Evolutionary conservation across 2,329 filamentous ascomycete species (phyloP).

Genomic region (Cladosporium cucumerinum): DNA sequence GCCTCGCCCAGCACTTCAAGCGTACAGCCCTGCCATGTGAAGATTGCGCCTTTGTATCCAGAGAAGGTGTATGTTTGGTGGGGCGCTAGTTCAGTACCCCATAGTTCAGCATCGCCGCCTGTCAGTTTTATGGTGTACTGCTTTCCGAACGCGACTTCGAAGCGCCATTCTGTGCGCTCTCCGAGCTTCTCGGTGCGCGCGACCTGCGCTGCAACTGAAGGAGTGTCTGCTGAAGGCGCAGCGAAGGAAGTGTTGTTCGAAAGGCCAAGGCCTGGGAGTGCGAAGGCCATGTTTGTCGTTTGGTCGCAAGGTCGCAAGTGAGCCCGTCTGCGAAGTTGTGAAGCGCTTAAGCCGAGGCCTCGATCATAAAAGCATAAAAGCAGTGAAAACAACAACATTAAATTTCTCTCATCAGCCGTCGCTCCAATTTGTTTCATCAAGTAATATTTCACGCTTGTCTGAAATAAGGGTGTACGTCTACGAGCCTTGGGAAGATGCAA

Average conservation of each 20-base stretch:
- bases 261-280: constrained; percentile 16
- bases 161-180: constrained; percentile 46
- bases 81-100: constrained; percentile 86
- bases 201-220: constrained; percentile 7
- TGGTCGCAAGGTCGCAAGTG: constrained; percentile 24
- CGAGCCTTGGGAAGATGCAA: not conserved
- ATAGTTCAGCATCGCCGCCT: constrained; percentile 83
- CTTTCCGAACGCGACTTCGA: constrained; percentile 37
- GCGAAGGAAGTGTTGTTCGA: not conserved
- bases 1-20: constrained; percentile 74
- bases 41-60: constrained; percentile 80
- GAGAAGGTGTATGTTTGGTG: constrained; percentile 77
- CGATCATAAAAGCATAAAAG: not conserved
- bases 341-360: not conserved
- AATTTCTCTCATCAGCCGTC: not conserved
- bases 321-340: not conserved
- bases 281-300: constrained; percentile 22
- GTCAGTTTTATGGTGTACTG: constrained; percentile 57
- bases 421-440: not conserved
- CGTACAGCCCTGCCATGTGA: constrained; percentile 87
- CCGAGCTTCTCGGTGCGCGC: constrained; percentile 42
- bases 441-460: too few species aligned
- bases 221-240: constrained; percentile 5
- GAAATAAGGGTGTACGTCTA: not conserved
- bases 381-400: not conserved